These are phyloP conservation scores for Xerophyta viscosa DNA, from an alignment of 106 monocot species.

Conservation along the genomic window DNA sequence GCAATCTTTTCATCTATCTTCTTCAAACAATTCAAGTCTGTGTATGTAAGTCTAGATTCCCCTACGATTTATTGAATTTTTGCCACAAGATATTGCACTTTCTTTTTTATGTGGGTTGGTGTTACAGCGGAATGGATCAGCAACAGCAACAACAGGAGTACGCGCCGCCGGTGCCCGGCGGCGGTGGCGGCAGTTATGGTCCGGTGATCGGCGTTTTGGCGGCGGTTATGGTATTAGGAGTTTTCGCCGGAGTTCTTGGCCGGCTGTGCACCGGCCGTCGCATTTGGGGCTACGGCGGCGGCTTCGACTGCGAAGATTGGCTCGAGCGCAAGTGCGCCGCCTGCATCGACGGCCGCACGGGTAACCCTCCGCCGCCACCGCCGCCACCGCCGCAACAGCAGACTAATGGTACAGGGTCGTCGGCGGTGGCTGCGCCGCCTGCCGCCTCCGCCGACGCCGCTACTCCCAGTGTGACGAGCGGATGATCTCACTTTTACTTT, in stretches of 20 bases:
- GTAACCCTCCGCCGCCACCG: slow-evolving; percentile 2
- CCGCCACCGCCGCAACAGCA: slow-evolving; percentile 8
- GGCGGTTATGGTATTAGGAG: not conserved
- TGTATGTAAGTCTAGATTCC: too few species aligned
- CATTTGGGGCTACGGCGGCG: slow-evolving; percentile 10
- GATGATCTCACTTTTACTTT: too few species aligned
- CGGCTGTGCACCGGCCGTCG: not conserved
- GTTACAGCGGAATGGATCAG: slow-evolving; percentile 4
- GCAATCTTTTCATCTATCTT: too few species aligned
- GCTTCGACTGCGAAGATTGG: slow-evolving; percentile 51
- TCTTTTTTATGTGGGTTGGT: too few species aligned
- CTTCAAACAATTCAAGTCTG: too few species aligned
- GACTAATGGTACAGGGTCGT: too few species aligned
- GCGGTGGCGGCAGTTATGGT: not conserved
- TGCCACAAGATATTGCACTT: too few species aligned
- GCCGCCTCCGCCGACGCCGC: too few species aligned
- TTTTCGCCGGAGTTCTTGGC: not conserved
- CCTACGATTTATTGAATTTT: too few species aligned
- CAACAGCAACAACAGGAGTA: not conserved
- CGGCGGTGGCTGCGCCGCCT: too few species aligned
- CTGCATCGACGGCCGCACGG: slow-evolving; percentile 41
- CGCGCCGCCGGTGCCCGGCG: not conserved
- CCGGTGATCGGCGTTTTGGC: not conserved
- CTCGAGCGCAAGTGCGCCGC: slow-evolving; percentile 53
- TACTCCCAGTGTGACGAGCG: too few species aligned